phyloP scores from a whole-genome alignment of 2,329 filamentous ascomycete genomes.

The Alternaria burnsii region DNA sequence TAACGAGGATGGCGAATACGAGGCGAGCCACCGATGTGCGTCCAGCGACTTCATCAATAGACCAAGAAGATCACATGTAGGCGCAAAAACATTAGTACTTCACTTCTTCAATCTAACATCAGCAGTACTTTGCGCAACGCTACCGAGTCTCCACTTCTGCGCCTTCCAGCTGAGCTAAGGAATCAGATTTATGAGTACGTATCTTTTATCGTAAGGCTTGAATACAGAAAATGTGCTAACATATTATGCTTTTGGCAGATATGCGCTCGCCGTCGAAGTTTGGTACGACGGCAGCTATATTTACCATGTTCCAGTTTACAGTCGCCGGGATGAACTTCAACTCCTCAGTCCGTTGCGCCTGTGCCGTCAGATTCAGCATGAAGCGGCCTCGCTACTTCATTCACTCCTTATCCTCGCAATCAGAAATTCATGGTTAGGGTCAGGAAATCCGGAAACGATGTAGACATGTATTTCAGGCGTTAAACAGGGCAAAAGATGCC shows the following conservation, averaged over 20 bases:
- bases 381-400: no score
- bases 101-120: background rate
- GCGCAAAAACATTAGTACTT: background rate
- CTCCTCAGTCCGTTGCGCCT: no score
- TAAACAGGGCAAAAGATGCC: background rate
- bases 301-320: no score
- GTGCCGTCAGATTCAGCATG: no score
- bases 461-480: no score
- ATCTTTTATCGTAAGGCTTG: background rate
- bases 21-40: background rate
- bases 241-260: background rate
- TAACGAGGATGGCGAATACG: background rate
- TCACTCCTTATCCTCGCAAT: no score
- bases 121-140: background rate
- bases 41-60: rapidly evolving
- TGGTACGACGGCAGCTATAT: no score
- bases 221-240: background rate
- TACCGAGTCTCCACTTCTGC: background rate
- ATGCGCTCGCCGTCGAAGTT: no score
- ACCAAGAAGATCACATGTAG: background rate
- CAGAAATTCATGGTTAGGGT: no score
- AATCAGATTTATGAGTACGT: background rate
- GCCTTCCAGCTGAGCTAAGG: background rate
- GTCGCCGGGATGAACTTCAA: no score
- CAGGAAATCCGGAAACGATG: no score